A percentile compares a stretch with the other conserved stretches of the same genome.
phyloP scores from a whole-genome alignment of 805 yeast species.

The Yamadazyma olivae region DNA sequence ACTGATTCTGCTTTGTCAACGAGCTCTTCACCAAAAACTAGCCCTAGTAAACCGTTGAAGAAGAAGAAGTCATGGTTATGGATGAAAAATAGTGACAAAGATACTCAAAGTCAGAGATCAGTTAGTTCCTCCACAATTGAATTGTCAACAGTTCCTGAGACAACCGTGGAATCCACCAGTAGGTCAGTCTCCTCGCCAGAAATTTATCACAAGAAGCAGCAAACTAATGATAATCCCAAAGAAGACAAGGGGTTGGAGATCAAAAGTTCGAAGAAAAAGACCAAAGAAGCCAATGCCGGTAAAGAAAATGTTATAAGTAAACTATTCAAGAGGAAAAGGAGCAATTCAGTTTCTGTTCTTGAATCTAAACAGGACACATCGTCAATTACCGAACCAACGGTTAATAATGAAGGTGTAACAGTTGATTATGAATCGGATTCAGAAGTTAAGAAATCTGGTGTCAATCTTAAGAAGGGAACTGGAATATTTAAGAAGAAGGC shows the following conservation, averaged over 20 bases:
- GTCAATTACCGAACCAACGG: constrained; percentile 1
- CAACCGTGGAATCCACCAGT: constrained; percentile 4
- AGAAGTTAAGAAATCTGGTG: constrained; percentile 5
- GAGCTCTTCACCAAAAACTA: constrained; percentile 9
- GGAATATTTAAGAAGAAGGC: constrained; percentile 16
- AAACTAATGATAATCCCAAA: too few relatives aligned
- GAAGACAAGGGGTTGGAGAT: constrained; percentile 4
- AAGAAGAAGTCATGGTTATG: constrained; percentile 43
- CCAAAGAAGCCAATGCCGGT: constrained; percentile 15
- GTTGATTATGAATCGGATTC: constrained; percentile 26
- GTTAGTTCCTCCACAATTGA: constrained; percentile 30
- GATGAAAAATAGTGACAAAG: constrained; percentile 22
- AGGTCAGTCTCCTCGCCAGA: constrained; percentile 42
- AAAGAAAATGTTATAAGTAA: constrained; percentile 41
- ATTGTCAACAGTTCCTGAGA: constrained; percentile 22
- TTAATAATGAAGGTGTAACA: constrained; percentile 15
- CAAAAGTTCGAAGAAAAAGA: constrained; percentile 8
- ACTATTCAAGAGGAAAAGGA: constrained; percentile 36
- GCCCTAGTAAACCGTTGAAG: constrained; percentile 16
- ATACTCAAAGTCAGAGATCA: constrained; percentile 20
- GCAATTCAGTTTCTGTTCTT: constrained; percentile 12
- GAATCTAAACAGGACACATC: constrained; percentile 1
- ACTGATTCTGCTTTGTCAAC: constrained; percentile 6
- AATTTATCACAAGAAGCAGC: constrained; percentile 6
- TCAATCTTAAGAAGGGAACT: constrained; percentile 3